Evolutionary conservation across 345 rosid genomes (phyloP).

Genomic region (Dimocarpus longan): DNA sequence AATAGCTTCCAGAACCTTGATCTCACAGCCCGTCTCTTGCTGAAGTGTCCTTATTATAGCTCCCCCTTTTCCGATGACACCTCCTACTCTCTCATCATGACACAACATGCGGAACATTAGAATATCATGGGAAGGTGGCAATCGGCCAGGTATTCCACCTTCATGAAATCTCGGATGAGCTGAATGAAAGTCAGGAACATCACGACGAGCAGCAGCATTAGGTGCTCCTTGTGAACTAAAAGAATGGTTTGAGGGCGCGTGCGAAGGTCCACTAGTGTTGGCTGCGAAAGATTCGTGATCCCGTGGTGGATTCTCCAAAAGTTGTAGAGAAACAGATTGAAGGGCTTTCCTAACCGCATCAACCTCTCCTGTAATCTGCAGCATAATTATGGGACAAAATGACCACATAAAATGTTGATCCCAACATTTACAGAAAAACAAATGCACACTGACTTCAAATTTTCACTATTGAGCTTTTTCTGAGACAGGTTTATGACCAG

Average conservation of each 20-base stretch:
- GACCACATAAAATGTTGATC: background rate
- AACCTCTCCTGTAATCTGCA: slow-evolving; percentile 64
- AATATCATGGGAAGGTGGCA: slow-evolving; percentile 44
- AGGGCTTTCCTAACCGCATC: slow-evolving; percentile 69
- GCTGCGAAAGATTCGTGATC: slow-evolving; percentile 42
- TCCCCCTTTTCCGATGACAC: slow-evolving; percentile 81
- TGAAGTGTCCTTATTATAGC: slow-evolving; percentile 53
- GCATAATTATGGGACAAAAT: slow-evolving; percentile 7
- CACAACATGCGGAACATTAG: slow-evolving; percentile 65
- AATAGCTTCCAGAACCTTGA: slow-evolving; percentile 61
- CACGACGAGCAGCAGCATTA: slow-evolving; percentile 40
- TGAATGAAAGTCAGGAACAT: slow-evolving; percentile 33
- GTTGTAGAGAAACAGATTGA: slow-evolving; percentile 54
- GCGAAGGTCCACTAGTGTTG: slow-evolving; percentile 42
- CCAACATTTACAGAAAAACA: background rate
- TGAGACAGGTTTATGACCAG: background rate
- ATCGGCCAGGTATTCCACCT: slow-evolving; percentile 40
- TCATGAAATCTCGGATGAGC: slow-evolving; percentile 36
- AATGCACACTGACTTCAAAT: background rate
- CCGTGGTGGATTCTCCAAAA: slow-evolving; percentile 52
- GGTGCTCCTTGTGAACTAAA: slow-evolving; percentile 46
- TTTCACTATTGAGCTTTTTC: background rate
- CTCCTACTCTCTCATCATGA: slow-evolving; percentile 62
- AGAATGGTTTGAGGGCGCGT: slow-evolving; percentile 38
- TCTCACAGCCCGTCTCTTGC: slow-evolving; percentile 82